Evolutionary conservation across 805 yeast species (phyloP).

Genomic region (Saturnispora silvae): DNA sequence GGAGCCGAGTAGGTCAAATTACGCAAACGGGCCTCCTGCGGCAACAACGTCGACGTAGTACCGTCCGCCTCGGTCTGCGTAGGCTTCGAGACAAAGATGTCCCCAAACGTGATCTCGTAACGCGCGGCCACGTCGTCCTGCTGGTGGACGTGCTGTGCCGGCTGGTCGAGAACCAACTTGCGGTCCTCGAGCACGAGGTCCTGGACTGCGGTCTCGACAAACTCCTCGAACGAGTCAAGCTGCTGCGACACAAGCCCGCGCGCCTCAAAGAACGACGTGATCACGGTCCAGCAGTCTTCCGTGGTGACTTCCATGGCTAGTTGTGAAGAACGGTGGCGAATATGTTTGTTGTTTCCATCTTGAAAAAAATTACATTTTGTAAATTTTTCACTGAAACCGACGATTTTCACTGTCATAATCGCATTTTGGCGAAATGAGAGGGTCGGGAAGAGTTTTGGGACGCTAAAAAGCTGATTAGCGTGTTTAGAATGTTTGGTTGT

Average conservation of each 20-base stretch:
- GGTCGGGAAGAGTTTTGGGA: no score
- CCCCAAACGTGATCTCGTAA: constrained; percentile 95
- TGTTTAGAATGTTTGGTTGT: no score
- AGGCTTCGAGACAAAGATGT: constrained; percentile 91
- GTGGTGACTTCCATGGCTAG: constrained; percentile 66
- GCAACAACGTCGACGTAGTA: constrained; percentile 96
- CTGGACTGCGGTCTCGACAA: constrained; percentile 92
- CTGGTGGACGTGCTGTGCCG: constrained; percentile 93
- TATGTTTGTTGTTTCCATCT: no score
- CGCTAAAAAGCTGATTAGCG: no score
- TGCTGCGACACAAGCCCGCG: constrained; percentile 97
- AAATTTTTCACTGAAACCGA: no score
- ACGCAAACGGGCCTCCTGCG: constrained; percentile 96
- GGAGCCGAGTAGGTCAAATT: constrained; percentile 95
- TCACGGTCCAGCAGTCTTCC: constrained; percentile 99
- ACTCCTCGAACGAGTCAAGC: constrained; percentile 95
- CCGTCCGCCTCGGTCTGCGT: constrained; percentile 99
- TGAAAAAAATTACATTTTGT: no score
- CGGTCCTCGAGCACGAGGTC: constrained; percentile 95
- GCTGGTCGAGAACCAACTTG: constrained; percentile 88
- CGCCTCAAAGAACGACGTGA: constrained; percentile 89
- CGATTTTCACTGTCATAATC: no score
- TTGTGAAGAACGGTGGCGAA: no score
- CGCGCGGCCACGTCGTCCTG: constrained; percentile 83
- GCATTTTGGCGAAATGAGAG: no score